These are phyloP conservation scores for Cornus controversa DNA, from an alignment of 148 eudicot genomes.

Conservation along the genomic window DNA sequence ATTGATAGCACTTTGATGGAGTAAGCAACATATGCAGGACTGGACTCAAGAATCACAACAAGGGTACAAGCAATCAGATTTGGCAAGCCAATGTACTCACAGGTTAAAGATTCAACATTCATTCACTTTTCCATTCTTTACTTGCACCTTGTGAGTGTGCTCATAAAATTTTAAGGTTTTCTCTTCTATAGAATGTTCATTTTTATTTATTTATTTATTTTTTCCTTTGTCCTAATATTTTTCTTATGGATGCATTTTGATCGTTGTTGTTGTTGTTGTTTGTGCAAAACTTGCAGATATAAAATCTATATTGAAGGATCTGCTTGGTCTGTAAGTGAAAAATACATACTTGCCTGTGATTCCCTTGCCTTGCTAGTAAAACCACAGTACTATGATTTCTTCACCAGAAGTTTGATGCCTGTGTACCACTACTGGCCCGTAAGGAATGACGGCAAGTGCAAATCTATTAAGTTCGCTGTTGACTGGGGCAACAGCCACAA, in stretches of 20 bases:
- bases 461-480: constrained; percentile 73
- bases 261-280: neutral
- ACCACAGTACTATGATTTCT: constrained; percentile 74
- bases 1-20: too few relatives aligned
- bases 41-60: constrained; percentile 51
- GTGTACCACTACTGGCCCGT: constrained; percentile 77
- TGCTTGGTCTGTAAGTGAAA: constrained; percentile 87
- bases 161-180: neutral
- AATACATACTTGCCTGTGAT: constrained; percentile 80
- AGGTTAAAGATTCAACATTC: constrained; percentile 26
- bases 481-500: constrained; percentile 75
- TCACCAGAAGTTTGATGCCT: constrained; percentile 65
- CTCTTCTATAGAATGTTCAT: too few relatives aligned
- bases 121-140: neutral
- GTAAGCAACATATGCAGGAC: constrained; percentile 35
- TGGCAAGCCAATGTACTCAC: constrained; percentile 66
- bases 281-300: constrained; percentile 36
- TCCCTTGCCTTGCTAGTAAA: constrained; percentile 54
- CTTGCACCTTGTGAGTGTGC: neutral
- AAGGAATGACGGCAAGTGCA: constrained; percentile 58
- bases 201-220: too few relatives aligned
- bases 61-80: constrained; percentile 64
- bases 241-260: neutral
- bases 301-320: constrained; percentile 83
- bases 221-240: too few relatives aligned